phyloP scores from a whole-genome alignment of 2,329 filamentous ascomycete species.

The Aspergillaceae sp. region DNA sequence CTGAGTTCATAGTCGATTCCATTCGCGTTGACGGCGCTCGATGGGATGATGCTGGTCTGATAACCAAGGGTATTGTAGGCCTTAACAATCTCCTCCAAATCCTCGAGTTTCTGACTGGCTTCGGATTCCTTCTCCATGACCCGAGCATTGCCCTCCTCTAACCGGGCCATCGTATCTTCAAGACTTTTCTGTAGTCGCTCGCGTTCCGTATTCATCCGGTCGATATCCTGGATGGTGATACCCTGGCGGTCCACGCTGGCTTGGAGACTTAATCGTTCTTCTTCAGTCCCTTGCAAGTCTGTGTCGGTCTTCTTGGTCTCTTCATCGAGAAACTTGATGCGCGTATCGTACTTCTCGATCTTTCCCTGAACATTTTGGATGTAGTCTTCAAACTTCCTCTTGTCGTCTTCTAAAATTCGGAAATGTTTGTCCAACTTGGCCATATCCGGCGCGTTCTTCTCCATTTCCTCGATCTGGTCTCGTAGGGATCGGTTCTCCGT shows the following conservation, averaged over 20 bases:
- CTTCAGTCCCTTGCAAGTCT: conserved; percentile 71
- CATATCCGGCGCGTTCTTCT: conserved; percentile 76
- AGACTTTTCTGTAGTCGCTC: conserved; percentile 87
- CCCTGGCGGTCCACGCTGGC: conserved; percentile 84
- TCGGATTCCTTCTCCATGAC: conserved; percentile 83
- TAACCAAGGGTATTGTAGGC: conserved; percentile 92
- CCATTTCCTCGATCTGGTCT: conserved; percentile 80
- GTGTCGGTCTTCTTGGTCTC: conserved; percentile 70
- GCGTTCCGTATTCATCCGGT: conserved; percentile 94
- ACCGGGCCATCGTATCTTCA: conserved; percentile 62
- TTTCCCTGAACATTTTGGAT: conserved; percentile 75
- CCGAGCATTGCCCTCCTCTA: conserved; percentile 78
- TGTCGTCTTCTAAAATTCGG: conserved; percentile 90
- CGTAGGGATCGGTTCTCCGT: conserved; percentile 72
- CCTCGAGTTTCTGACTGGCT: conserved; percentile 75
- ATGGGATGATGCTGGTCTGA: conserved; percentile 81
- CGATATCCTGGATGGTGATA: conserved; percentile 95
- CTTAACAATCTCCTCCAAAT: conserved; percentile 83
- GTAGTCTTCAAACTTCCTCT: conserved; percentile 90
- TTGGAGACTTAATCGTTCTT: conserved; percentile 71
- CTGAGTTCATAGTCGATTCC: conserved; percentile 76
- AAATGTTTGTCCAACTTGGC: conserved; percentile 80
- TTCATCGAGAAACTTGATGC: conserved; percentile 73
- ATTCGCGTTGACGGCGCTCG: conserved; percentile 75
- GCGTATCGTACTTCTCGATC: conserved; percentile 77